A percentile compares a stretch with the other conserved stretches of the same genome.
phyloP scores from a whole-genome alignment of 2,329 filamentous ascomycete genomes.

The Chaetomium sp. region DNA sequence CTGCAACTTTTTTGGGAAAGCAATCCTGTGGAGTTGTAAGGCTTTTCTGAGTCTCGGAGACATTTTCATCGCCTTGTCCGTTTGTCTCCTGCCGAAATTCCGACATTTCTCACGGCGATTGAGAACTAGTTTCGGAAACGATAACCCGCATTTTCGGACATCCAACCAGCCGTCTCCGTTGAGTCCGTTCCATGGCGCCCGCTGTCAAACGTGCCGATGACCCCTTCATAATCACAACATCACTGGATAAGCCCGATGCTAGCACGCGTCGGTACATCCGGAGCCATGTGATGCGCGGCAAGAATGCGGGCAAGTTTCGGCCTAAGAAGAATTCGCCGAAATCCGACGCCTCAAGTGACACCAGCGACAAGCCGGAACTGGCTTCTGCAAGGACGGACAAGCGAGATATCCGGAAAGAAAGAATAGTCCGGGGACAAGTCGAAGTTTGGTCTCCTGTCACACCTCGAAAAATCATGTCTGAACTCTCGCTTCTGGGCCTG shows the following conservation, averaged over 20 bases:
- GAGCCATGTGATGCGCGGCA: slow-evolving; percentile 28
- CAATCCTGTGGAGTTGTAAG: too few relatives aligned
- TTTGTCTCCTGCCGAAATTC: too few relatives aligned
- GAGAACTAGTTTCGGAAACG: too few relatives aligned
- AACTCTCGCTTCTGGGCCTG: neutral
- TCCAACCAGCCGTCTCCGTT: too few relatives aligned
- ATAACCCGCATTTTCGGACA: too few relatives aligned
- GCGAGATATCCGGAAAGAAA: too few relatives aligned
- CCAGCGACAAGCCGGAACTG: neutral
- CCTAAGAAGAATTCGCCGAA: neutral
- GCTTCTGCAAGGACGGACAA: neutral
- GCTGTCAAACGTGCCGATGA: neutral
- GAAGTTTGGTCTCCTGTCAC: neutral
- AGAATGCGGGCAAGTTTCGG: slow-evolving; percentile 20
- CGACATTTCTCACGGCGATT: too few relatives aligned
- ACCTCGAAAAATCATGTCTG: neutral
- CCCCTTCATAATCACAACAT: slow-evolving; percentile 8
- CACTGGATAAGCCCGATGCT: slow-evolving; percentile 16
- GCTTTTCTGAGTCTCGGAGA: too few relatives aligned
- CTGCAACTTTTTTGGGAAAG: too few relatives aligned
- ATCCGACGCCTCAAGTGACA: neutral
- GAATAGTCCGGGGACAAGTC: too few relatives aligned
- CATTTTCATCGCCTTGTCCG: too few relatives aligned
- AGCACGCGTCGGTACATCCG: slow-evolving; percentile 24
- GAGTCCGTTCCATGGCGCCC: too few relatives aligned